phyloP scores from a whole-genome alignment of 352 stramenopile genomes.

The Phytophthora colocasiae region DNA sequence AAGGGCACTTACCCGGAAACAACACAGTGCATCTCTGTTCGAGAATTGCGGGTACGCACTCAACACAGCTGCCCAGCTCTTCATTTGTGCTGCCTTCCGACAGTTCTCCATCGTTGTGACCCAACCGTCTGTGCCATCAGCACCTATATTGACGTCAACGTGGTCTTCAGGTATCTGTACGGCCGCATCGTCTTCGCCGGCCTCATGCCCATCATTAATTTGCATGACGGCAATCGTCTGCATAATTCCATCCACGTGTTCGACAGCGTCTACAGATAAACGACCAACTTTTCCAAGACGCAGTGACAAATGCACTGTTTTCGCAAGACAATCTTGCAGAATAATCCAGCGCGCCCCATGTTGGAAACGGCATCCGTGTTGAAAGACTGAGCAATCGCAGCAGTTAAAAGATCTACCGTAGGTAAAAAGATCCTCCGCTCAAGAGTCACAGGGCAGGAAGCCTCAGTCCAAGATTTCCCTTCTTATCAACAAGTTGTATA shows the following conservation, averaged over 20 bases:
- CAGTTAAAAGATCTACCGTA: too few relatives aligned
- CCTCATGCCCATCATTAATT: slow-evolving; percentile 71
- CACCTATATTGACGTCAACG: slow-evolving; percentile 19
- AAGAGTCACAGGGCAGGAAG: too few relatives aligned
- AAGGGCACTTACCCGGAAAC: slow-evolving; percentile 69
- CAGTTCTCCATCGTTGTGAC: slow-evolving; percentile 71
- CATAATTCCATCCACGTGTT: slow-evolving; percentile 83
- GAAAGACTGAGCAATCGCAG: too few relatives aligned
- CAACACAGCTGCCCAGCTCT: slow-evolving; percentile 66
- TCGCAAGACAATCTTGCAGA: slow-evolving; percentile 75
- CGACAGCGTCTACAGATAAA: slow-evolving; percentile 74
- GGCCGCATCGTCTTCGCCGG: slow-evolving; percentile 49
- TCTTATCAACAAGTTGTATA: too few relatives aligned
- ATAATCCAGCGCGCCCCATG: slow-evolving; percentile 71
- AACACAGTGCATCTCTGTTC: slow-evolving; percentile 63
- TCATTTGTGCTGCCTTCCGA: slow-evolving; percentile 69
- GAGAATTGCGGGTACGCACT: slow-evolving; percentile 68
- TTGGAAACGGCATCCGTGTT: too few relatives aligned
- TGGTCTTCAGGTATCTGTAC: slow-evolving; percentile 27
- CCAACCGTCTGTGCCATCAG: slow-evolving; percentile 56
- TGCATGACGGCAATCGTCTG: slow-evolving; percentile 78
- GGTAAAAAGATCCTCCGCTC: too few relatives aligned
- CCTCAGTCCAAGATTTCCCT: too few relatives aligned
- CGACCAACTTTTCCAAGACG: slow-evolving; percentile 68
- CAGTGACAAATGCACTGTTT: slow-evolving; percentile 78